phyloP scores from a whole-genome alignment of 2,329 filamentous ascomycete species.

The Colletotrichum melonis region DNA sequence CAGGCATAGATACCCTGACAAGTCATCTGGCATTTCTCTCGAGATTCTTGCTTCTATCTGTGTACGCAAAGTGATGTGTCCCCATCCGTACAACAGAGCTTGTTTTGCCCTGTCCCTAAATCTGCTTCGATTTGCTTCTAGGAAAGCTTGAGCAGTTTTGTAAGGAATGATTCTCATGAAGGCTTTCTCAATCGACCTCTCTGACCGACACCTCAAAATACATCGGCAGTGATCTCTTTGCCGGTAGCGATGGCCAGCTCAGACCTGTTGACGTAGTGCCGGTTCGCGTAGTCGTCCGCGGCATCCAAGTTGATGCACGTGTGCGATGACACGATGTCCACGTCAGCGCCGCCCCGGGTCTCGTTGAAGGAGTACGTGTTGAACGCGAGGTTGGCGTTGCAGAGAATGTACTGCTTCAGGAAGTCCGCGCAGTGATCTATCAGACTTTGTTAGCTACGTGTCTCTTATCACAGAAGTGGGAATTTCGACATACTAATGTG shows the following conservation, averaged over 20 bases:
- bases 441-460: not conserved
- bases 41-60: not conserved
- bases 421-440: not conserved
- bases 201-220: not conserved
- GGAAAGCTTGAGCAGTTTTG: not conserved
- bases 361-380: not conserved
- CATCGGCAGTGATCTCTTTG: not conserved
- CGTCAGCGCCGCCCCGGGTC: not conserved
- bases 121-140: too few relatives aligned
- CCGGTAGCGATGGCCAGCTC: not conserved
- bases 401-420: not conserved
- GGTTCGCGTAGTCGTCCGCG: not conserved
- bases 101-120: too few relatives aligned
- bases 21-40: slow-evolving; percentile 32
- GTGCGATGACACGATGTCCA: not conserved
- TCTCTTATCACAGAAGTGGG: not conserved
- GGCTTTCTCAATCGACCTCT: not conserved
- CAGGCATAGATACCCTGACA: slow-evolving; percentile 36
- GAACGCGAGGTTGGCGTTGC: not conserved
- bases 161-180: not conserved
- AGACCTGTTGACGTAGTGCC: not conserved
- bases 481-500: not conserved
- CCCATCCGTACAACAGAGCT: too few relatives aligned
- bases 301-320: not conserved
- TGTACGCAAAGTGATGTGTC: too few relatives aligned